These are phyloP conservation scores for Pistacia integerrima DNA, from an alignment of 345 rosid species.

Conservation along the genomic window DNA sequence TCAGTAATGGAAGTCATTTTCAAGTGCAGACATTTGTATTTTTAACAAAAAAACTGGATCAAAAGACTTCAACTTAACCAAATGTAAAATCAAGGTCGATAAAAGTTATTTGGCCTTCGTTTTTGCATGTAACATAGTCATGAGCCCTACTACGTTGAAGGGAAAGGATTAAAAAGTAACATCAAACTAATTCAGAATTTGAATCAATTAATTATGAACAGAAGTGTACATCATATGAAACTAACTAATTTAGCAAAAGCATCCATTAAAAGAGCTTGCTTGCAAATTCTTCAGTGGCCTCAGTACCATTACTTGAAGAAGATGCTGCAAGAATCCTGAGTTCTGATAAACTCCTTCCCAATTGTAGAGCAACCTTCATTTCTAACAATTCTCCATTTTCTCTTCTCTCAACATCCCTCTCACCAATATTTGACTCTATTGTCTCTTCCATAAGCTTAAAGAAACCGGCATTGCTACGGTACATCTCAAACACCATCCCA, in stretches of 20 bases:
- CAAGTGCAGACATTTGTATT: no score
- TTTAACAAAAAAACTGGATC: no score
- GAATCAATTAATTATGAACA: neutral
- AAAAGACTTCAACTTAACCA: no score
- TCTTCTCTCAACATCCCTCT: conserved; percentile 34
- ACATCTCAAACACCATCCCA: conserved; percentile 66
- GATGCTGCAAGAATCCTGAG: conserved; percentile 34
- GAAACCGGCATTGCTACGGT: conserved; percentile 50
- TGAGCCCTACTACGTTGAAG: no score
- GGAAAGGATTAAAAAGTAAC: no score
- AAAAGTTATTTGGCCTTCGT: no score
- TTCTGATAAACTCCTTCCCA: conserved; percentile 55
- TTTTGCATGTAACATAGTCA: no score
- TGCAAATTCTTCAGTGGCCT: conserved; percentile 40
- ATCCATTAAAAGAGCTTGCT: conserved; percentile 51
- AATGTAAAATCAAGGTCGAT: no score
- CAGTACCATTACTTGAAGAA: conserved; percentile 11
- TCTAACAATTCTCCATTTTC: conserved; percentile 45
- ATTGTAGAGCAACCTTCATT: conserved; percentile 42
- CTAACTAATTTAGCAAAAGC: neutral
- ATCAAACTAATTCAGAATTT: no score
- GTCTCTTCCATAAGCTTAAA: conserved; percentile 45
- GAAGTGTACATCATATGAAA: neutral
- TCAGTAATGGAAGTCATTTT: no score
- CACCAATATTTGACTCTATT: conserved; percentile 38